phyloP scores from a whole-genome alignment of 108 stramenopile species.

The Skeletonema tropicum region DNA sequence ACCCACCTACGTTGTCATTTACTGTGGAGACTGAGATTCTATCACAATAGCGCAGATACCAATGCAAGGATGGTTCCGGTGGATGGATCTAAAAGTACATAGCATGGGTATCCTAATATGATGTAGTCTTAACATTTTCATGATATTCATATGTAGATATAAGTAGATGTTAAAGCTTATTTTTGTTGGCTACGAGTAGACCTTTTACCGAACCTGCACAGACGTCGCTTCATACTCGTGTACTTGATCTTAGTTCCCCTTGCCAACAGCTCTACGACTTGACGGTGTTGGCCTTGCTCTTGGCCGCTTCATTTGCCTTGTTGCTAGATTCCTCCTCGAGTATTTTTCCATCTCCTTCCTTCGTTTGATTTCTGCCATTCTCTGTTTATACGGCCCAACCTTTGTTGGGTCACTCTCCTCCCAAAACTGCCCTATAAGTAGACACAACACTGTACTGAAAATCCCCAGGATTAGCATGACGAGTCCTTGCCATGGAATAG shows the following conservation, averaged over 20 bases:
- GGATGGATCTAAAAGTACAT: no score
- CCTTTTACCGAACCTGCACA: no score
- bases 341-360: conserved; percentile 28
- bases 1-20: no score
- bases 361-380: conserved; percentile 36
- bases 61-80: no score
- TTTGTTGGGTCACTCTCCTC: conserved; percentile 60
- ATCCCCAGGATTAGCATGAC: conserved; percentile 70
- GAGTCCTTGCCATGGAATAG: conserved; percentile 70
- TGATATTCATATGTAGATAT: no score
- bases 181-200: no score
- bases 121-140: no score
- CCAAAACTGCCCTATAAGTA: conserved; percentile 78
- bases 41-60: no score
- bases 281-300: neutral
- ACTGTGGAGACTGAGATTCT: no score
- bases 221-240: neutral
- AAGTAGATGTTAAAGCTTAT: no score
- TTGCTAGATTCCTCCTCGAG: conserved; percentile 1
- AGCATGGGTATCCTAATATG: no score
- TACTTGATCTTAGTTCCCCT: neutral
- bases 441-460: conserved; percentile 60
- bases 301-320: conserved; percentile 1
- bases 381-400: conserved; percentile 37
- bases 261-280: neutral